Evolutionary conservation across 331 rosid species (phyloP).

Genomic region (Spiraea crenata): DNA sequence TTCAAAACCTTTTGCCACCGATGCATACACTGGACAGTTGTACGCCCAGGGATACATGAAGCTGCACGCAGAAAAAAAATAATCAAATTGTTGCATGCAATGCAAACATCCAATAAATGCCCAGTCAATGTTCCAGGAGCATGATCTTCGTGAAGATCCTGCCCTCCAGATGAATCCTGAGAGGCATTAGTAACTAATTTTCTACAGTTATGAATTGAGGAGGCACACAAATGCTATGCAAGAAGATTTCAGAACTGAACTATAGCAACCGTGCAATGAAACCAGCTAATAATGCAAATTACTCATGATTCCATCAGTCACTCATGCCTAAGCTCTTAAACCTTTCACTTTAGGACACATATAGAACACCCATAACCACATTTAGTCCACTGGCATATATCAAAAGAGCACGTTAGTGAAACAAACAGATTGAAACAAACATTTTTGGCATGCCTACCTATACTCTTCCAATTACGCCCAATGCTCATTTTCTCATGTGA

Average conservation of each 20-base stretch:
- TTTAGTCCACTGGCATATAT: neutral
- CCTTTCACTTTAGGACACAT: neutral
- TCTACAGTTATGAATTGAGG: too few relatives aligned
- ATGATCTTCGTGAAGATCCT: neutral
- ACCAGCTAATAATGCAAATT: neutral
- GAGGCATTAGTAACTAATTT: too few relatives aligned
- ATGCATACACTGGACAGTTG: conserved; percentile 54
- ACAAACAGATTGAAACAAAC: neutral
- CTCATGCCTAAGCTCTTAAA: neutral
- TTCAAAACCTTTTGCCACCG: conserved; percentile 62
- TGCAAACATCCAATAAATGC: neutral
- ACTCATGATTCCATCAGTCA: neutral
- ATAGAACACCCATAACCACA: neutral
- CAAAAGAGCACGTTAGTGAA: neutral
- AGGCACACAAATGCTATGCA: too few relatives aligned
- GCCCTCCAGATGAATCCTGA: neutral
- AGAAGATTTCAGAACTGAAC: too few relatives aligned
- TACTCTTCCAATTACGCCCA: conserved; percentile 45
- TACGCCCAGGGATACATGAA: conserved; percentile 33
- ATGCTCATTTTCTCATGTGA: neutral
- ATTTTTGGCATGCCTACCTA: conserved; percentile 30
- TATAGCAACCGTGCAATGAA: too few relatives aligned
- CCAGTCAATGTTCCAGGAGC: neutral
- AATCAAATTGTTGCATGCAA: neutral
- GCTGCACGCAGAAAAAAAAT: conserved; percentile 31